These are phyloP conservation scores for Flaveria linearis DNA, from an alignment of 129 eudicot species.

Conservation along the genomic window DNA sequence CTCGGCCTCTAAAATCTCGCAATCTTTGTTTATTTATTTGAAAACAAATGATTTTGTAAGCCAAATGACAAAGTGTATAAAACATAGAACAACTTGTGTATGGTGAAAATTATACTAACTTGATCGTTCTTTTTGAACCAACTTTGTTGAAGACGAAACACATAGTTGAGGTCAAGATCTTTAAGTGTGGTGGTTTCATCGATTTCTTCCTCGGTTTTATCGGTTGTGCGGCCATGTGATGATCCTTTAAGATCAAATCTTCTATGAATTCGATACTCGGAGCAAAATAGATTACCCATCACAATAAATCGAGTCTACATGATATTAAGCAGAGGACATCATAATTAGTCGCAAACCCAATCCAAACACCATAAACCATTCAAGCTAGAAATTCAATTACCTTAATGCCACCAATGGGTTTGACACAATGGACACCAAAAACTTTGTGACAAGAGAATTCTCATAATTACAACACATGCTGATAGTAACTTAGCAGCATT, in stretches of 20 bases:
- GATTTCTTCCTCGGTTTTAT: conserved; percentile 81
- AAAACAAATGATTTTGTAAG: too few relatives aligned
- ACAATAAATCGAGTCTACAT: conserved; percentile 95
- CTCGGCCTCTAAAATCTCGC: conserved; percentile 90
- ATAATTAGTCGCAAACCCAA: too few relatives aligned
- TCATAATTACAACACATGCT: conserved; percentile 83
- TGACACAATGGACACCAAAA: conserved; percentile 95
- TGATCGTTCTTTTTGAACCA: conserved; percentile 85
- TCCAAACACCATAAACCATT: not conserved
- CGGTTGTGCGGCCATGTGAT: conserved; percentile 82
- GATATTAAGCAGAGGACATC: too few relatives aligned
- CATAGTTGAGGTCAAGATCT: conserved; percentile 93
- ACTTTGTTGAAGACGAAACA: conserved; percentile 67
- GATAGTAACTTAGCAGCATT: conserved; percentile 92
- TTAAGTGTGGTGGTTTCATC: conserved; percentile 97
- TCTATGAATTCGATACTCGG: conserved; percentile 92
- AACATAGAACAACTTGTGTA: too few relatives aligned
- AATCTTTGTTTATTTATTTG: conserved; percentile 88
- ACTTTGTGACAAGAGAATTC: conserved; percentile 87
- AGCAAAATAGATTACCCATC: conserved; percentile 97
- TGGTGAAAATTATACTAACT: too few relatives aligned
- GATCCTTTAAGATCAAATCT: conserved; percentile 97
- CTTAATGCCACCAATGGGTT: conserved; percentile 95
- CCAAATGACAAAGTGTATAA: too few relatives aligned
- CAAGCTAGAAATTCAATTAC: conserved; percentile 34